Conservation (phyloP, 2,329 filamentous ascomycete species). For the Tolypocladium sp. region DNA sequence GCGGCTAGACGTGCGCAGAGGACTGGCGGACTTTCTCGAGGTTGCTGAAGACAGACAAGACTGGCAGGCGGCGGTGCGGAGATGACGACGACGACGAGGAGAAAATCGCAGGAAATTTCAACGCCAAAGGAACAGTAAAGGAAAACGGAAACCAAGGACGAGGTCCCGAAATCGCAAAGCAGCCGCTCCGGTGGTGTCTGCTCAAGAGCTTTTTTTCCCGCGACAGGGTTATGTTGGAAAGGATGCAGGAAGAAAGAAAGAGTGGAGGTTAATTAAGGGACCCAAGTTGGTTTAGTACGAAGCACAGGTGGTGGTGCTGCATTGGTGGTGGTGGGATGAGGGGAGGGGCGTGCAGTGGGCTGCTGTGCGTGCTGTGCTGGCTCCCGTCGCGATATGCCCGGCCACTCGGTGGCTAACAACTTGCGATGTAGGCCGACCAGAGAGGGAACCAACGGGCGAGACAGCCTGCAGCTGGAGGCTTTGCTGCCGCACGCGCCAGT, state of each 20-base stretch:
- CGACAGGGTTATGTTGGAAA: slow-evolving; percentile 4
- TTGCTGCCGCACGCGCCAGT: too few species aligned
- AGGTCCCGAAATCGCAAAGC: slow-evolving; percentile 3
- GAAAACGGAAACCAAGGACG: slow-evolving; percentile 4
- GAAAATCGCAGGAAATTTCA: slow-evolving; percentile 1
- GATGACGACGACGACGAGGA: slow-evolving; percentile 2
- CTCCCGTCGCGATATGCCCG: not conserved
- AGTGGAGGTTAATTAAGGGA: slow-evolving; percentile 6
- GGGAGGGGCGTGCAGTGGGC: not conserved
- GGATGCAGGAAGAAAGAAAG: slow-evolving; percentile 5
- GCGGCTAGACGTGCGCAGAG: not conserved
- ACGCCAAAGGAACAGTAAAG: slow-evolving; percentile 1
- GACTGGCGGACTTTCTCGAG: not conserved
- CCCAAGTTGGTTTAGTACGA: slow-evolving; percentile 5
- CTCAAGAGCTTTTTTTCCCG: slow-evolving; percentile 4
- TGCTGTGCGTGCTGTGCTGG: not conserved
- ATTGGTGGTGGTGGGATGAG: not conserved
- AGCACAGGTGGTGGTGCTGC: not conserved
- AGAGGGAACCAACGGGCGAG: not conserved
- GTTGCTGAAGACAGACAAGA: not conserved
- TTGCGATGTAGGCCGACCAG: too few species aligned
- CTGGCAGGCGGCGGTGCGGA: not conserved
- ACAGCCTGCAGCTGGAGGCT: too few species aligned
- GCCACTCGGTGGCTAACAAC: not conserved
- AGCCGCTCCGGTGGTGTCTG: slow-evolving; percentile 5